Evolutionary conservation across 495 filamentous ascomycete species (phyloP), one percentile per base, ranked within the genome.

Genomic region (Hypoxylon lienhwacheense): DNA sequence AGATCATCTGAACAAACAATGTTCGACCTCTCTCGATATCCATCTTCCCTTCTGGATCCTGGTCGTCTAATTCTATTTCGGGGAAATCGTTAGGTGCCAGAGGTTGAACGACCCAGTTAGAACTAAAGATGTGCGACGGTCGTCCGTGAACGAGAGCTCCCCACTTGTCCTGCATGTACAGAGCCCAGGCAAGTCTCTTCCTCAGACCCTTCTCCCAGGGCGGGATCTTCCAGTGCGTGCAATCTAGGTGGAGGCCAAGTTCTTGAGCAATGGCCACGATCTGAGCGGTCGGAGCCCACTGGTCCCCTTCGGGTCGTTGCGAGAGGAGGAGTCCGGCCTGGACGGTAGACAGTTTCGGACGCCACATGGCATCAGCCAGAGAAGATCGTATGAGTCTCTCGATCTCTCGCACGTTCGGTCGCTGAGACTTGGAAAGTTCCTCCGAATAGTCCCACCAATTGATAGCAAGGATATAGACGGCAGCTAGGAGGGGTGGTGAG

Each of bases 81-180:
- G 85, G 78, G 59, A 92, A 92, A 67, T 95, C 90, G 17, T 81
- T 78, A 20, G 78, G 73, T 11, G 76, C 79, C 31, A 93, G 73
- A 11, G 79, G 71, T 50, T 82, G 81, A 6, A 95, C 90, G 15
- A 85, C 88, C 90, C 89, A 95, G 67, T 95, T 90, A 28, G 85
- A 81, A 28, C 78, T 73, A 47, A 86, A 86, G 58, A 91, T 90
- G 64, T 91, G 90, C 6, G 89, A 90, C 2, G 91, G 91, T 6
- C 89, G 83, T 16, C 91, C 90, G 59, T 91, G 83, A 17, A 91
- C 83, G n/a, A 96, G 72, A 19, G 88, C 86, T 28, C 87, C 86
- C 90, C 91, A 96, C 73, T 93, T 95, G 63, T 96, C 91, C 64
- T 95, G 87, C 84, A 90, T 88, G 64, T 89, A 96, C 52, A 96